Evolutionary conservation across 2,329 filamentous ascomycete species (phyloP).

Genomic region (Hortaea sp.): DNA sequence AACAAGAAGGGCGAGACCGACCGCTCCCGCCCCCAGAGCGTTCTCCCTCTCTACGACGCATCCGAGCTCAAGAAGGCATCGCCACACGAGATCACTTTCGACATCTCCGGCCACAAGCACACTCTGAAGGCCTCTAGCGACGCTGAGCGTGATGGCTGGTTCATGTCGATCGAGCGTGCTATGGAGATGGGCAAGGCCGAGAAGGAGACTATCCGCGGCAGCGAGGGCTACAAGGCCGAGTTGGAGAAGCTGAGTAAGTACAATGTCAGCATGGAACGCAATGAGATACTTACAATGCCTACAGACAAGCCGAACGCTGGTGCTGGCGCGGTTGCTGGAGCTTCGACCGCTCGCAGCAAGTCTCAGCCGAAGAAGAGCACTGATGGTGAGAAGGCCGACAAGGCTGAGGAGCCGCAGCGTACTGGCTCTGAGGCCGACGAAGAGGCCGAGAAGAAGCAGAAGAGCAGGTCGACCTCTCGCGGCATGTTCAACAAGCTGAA

Average conservation of each 20-base stretch:
- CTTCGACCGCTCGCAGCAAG: constrained; percentile 26
- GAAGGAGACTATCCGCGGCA: constrained; percentile 60
- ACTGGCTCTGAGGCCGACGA: constrained; percentile 14
- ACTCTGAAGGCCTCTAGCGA: constrained; percentile 70
- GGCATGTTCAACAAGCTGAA: constrained; percentile 49
- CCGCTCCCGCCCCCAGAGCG: constrained; percentile 69
- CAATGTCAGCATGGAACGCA: not conserved
- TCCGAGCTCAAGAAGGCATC: constrained; percentile 68
- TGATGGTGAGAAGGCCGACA: constrained; percentile 33
- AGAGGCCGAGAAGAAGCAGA: constrained; percentile 37
- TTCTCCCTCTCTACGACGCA: constrained; percentile 54
- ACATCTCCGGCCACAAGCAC: constrained; percentile 81
- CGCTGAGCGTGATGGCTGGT: constrained; percentile 86
- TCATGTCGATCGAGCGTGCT: constrained; percentile 71
- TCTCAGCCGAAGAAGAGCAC: constrained; percentile 38
- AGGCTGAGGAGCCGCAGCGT: constrained; percentile 28
- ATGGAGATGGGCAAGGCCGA: constrained; percentile 76
- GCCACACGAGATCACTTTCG: constrained; percentile 74
- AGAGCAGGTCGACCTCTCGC: constrained; percentile 51
- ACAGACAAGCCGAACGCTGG: constrained; percentile 19
- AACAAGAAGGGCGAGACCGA: constrained; percentile 66
- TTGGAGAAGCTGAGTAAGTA: constrained; percentile 59
- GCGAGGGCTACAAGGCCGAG: constrained; percentile 80
- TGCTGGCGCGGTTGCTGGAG: constrained; percentile 16
- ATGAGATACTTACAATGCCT: not conserved